Evolutionary conservation across 2,329 filamentous ascomycete genomes (phyloP), one percentile per base, ranked within the genome.

Genomic region (Ceratocystis albifundus): DNA sequence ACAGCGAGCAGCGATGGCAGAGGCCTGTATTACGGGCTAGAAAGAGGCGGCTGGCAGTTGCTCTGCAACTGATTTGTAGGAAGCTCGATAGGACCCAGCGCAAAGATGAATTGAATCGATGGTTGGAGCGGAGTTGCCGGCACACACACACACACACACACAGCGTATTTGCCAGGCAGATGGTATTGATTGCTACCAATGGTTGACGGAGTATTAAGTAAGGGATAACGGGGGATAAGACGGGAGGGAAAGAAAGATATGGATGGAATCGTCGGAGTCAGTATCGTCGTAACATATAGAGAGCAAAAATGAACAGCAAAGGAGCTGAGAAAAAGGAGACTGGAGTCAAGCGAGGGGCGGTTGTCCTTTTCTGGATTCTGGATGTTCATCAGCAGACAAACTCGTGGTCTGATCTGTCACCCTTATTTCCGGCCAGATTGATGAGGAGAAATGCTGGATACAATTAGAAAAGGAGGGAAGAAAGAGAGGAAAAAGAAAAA

Each of bases 201-300:
- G 46, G 46, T 6, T 7, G 46, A 10, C 20, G 46, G 22, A 6
- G 4, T 57, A 57, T 57, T 57, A 57, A 32, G 53, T 57, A 57
- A 57, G 25, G 53, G 15, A 57, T 57, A 30, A 20, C 6, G 53
- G 20, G 20, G 53, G 17, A n/a, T 30, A 44, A 63, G n/a, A 30
- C 22, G 55, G 36, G 57, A 67, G 57, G 28, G 55, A 66, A 62
- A 46, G n/a, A 66, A 64, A 63, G 53, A 28, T 32, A 57, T 17
- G 53, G 30, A 32, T 57, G 25, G 53, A 57, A 57, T 57, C 53
- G 53, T 57, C 25, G 53, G 53, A 57, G 30, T 57, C 53, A 57
- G 53, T 30, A 28, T 57, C 53, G 53, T 57, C 53, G 53, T 57
- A 65, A 68, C 68, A 70, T 57, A 71, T 63, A 62, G 61, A 59